These are phyloP conservation scores for Brassica rapa DNA, from an alignment of 345 rosid genomes.

Conservation along the genomic window DNA sequence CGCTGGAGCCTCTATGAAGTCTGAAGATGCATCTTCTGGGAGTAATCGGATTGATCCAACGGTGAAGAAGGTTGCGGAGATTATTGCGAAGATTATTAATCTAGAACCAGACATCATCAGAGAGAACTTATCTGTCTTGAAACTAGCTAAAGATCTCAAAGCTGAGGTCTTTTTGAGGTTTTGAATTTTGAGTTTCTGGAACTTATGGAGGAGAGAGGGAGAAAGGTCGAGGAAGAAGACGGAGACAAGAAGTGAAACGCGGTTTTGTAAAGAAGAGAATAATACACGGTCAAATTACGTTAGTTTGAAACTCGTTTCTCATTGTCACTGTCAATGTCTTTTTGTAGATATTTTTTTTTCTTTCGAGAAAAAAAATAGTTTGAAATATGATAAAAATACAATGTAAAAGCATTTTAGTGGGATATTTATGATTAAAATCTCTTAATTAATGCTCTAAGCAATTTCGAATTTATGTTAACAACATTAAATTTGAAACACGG, in stretches of 20 bases:
- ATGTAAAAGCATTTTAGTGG: not conserved
- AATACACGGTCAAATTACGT: slow-evolving; percentile 30
- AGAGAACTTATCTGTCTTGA: not conserved
- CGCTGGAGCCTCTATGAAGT: slow-evolving; percentile 66
- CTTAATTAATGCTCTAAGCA: not conserved
- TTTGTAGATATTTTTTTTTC: not conserved
- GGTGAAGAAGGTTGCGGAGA: slow-evolving; percentile 35
- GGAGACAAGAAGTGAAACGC: slow-evolving; percentile 32
- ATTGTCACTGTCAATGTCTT: slow-evolving; percentile 20
- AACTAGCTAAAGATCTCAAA: slow-evolving; percentile 6
- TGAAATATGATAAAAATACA: not conserved
- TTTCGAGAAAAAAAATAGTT: slow-evolving; percentile 13
- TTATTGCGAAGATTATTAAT: slow-evolving; percentile 26
- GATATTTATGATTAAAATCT: not conserved
- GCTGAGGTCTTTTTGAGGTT: slow-evolving; percentile 4
- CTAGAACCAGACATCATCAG: slow-evolving; percentile 29
- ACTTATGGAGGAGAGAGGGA: slow-evolving; percentile 10
- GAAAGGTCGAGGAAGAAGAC: slow-evolving; percentile 35
- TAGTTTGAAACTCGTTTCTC: slow-evolving; percentile 31
- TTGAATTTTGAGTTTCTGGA: slow-evolving; percentile 5
- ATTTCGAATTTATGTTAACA: not conserved
- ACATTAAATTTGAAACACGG: not conserved
- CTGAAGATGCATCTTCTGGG: slow-evolving; percentile 35
- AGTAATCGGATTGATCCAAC: slow-evolving; percentile 43
- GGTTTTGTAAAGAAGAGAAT: slow-evolving; percentile 28